These are phyloP conservation scores for Aspergillus sp. DNA, from an alignment of 2,329 filamentous ascomycete genomes.

Conservation along the genomic window DNA sequence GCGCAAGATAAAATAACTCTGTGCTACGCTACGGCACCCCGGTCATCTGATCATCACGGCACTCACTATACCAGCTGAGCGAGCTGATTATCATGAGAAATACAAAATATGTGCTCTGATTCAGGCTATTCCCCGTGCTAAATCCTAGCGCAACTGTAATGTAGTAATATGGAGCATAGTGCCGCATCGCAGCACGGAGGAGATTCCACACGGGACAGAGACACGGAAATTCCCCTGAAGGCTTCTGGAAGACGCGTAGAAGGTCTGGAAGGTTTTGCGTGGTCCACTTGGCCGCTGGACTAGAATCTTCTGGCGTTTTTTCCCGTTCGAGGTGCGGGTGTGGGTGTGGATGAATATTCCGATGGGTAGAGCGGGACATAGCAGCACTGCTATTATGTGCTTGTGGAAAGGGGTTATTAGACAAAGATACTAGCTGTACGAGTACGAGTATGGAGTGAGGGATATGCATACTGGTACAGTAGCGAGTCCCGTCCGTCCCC, in stretches of 20 bases:
- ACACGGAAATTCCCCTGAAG: not conserved
- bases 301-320: conserved; percentile 3
- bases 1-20: not conserved
- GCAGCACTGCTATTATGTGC: no score
- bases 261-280: not conserved
- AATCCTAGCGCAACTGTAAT: not conserved
- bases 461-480: no score
- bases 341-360: not conserved
- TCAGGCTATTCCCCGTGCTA: not conserved
- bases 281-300: not conserved
- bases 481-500: no score
- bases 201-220: not conserved
- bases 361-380: not conserved
- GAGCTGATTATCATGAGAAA: not conserved
- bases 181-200: not conserved
- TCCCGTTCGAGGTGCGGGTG: not conserved
- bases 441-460: no score
- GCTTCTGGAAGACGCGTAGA: conserved; percentile 19
- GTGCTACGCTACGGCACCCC: not conserved
- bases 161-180: not conserved
- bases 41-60: no score
- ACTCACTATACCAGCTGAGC: not conserved
- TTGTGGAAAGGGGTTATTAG: no score
- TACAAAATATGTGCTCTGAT: not conserved
- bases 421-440: no score